phyloP scores from a whole-genome alignment of 768 basidiomycete species.

The Hypholoma fasciculare region DNA sequence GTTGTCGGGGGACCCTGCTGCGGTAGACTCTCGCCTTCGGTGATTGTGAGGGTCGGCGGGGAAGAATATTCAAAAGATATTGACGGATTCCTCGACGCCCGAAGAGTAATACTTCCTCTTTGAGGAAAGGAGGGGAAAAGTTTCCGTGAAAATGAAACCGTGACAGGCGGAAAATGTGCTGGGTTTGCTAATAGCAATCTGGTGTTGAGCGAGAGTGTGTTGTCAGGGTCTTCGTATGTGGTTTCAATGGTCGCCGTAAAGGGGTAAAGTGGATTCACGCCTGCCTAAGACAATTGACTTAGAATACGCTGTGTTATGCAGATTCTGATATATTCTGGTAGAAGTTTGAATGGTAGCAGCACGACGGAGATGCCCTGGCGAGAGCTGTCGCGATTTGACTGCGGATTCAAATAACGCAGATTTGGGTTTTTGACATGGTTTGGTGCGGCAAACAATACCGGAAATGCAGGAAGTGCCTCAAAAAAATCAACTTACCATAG shows the following conservation, averaged over 20 bases:
- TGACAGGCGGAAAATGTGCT: constrained; percentile 32
- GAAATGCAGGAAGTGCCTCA: neutral
- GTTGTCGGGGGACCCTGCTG: constrained; percentile 40
- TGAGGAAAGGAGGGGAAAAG: constrained; percentile 50
- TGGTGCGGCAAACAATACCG: too few relatives aligned
- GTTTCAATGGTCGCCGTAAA: constrained; percentile 40
- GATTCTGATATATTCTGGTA: neutral
- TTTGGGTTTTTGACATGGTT: too few relatives aligned
- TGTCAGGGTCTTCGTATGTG: constrained; percentile 51
- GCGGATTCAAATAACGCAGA: too few relatives aligned
- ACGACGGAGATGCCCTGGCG: too few relatives aligned
- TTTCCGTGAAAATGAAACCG: constrained; percentile 47
- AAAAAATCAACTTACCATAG: constrained; percentile 35
- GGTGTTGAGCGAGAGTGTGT: constrained; percentile 39
- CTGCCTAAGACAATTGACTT: constrained; percentile 13
- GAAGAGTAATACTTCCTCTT: constrained; percentile 44
- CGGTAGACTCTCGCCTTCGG: constrained; percentile 17
- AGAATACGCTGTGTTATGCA: neutral
- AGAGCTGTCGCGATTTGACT: too few relatives aligned
- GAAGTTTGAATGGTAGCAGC: neutral
- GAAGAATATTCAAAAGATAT: constrained; percentile 44
- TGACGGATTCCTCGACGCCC: constrained; percentile 32
- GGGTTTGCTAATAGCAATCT: constrained; percentile 29
- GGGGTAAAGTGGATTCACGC: constrained; percentile 44
- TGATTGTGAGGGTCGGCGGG: constrained; percentile 35